These are phyloP conservation scores for Fusarium armeniacum DNA, from an alignment of 2,329 filamentous ascomycete genomes.

Conservation along the genomic window DNA sequence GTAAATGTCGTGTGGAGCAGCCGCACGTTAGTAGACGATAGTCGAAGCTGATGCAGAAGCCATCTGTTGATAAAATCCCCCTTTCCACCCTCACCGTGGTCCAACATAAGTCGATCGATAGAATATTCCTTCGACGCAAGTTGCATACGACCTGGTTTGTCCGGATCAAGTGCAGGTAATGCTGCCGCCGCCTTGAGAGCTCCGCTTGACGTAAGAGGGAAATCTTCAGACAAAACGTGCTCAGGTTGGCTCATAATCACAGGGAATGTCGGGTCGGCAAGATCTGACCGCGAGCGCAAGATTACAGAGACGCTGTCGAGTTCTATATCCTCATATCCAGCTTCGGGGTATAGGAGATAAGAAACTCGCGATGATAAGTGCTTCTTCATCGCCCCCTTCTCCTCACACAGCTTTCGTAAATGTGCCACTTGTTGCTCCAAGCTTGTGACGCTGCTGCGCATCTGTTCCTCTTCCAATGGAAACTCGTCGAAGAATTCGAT, in stretches of 20 bases:
- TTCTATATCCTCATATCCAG: constrained; percentile 59
- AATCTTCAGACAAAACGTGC: constrained; percentile 57
- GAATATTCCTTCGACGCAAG: constrained; percentile 64
- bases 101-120: constrained; percentile 60
- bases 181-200: constrained; percentile 58
- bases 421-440: constrained; percentile 53
- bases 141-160: constrained; percentile 54
- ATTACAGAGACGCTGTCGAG: constrained; percentile 53
- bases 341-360: constrained; percentile 57
- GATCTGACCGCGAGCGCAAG: constrained; percentile 42
- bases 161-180: constrained; percentile 55
- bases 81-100: constrained; percentile 56
- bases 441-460: constrained; percentile 53
- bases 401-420: constrained; percentile 59
- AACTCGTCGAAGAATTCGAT: constrained; percentile 62
- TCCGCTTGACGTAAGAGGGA: constrained; percentile 58
- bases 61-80: constrained; percentile 64
- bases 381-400: constrained; percentile 59
- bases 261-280: constrained; percentile 60
- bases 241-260: constrained; percentile 64
- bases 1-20: constrained; percentile 57
- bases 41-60: constrained; percentile 66
- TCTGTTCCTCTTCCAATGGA: constrained; percentile 54
- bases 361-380: constrained; percentile 58
- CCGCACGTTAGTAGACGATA: constrained; percentile 61